Percentiles rank a stretch among this genome's conserved stretches.
These are phyloP conservation scores for Amylostereum areolatum DNA, from an alignment of 1,284 basidiomycete species.

Conservation along the genomic window DNA sequence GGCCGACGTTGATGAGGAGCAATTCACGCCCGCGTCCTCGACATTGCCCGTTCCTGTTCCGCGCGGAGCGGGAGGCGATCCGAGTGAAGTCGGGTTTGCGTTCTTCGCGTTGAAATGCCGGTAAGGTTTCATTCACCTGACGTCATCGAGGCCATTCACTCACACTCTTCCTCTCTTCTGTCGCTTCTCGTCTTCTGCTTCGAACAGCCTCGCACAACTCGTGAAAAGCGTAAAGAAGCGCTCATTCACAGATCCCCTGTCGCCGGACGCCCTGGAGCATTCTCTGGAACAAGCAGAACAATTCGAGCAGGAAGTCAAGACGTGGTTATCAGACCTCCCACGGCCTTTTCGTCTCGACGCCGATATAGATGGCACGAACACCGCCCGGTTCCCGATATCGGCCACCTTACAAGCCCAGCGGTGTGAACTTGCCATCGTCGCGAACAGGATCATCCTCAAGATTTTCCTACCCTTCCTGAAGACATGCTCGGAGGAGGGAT, in stretches of 20 bases:
- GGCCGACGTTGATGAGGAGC: conserved; percentile 44
- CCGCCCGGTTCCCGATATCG: conserved; percentile 22
- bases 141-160: not conserved
- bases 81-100: conserved; percentile 26
- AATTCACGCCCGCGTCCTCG: conserved; percentile 39
- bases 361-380: conserved; percentile 21
- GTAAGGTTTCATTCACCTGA: conserved; percentile 22
- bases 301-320: conserved; percentile 48
- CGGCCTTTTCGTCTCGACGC: conserved; percentile 30
- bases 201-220: conserved; percentile 36
- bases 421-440: conserved; percentile 53
- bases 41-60: conserved; percentile 32
- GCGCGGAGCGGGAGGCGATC: conserved; percentile 18
- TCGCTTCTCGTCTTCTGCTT: conserved; percentile 1
- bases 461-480: conserved; percentile 63
- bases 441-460: conserved; percentile 55
- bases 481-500: conserved; percentile 20
- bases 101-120: conserved; percentile 44
- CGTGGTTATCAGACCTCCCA: conserved; percentile 50
- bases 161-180: not conserved
- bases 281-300: conserved; percentile 50
- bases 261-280: conserved; percentile 20
- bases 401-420: conserved; percentile 35
- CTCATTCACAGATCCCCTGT: conserved; percentile 29
- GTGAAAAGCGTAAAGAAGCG: conserved; percentile 45